phyloP scores from a whole-genome alignment of 192 early-diverging fungal genomes.

The Rhizoclosmatium globosum region DNA sequence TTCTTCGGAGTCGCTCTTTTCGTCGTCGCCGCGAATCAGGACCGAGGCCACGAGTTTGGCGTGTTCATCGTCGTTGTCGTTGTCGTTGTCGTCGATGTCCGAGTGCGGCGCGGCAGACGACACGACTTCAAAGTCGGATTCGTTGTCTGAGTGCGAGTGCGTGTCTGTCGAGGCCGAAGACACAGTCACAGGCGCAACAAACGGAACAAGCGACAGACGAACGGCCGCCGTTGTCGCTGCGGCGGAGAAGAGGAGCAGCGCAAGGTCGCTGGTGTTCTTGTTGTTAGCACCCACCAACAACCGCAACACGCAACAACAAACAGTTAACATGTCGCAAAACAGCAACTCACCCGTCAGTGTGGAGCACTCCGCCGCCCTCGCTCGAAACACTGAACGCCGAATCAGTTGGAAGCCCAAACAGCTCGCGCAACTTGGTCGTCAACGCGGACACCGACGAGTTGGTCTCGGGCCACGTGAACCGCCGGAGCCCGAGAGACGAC shows the following conservation, averaged over 20 bases:
- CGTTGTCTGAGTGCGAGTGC: conserved; percentile 1
- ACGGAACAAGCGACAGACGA: not conserved
- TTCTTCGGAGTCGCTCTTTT: not conserved
- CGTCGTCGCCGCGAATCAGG: not conserved
- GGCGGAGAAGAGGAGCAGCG: conserved; percentile 31
- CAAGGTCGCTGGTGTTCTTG: conserved; percentile 10
- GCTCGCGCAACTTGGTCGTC: not conserved
- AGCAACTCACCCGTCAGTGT: conserved; percentile 4
- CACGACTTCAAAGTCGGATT: not conserved
- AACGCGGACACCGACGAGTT: not conserved
- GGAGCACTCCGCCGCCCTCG: not conserved
- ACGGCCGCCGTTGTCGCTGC: not conserved
- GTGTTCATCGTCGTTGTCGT: not conserved
- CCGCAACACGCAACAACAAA: not conserved
- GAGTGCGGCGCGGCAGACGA: not conserved
- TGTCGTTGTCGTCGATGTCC: not conserved
- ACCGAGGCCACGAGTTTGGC: not conserved
- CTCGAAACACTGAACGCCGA: not conserved
- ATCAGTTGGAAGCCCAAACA: not conserved
- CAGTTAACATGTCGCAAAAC: not conserved
- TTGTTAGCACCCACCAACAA: not conserved
- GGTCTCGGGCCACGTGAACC: conserved; percentile 4
- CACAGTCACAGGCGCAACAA: conserved; percentile 1
- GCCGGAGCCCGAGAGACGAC: not conserved
- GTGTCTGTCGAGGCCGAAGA: not conserved